These are phyloP conservation scores for Metschnikowia lachancei DNA, from an alignment of 805 yeast genomes.

Conservation along the genomic window DNA sequence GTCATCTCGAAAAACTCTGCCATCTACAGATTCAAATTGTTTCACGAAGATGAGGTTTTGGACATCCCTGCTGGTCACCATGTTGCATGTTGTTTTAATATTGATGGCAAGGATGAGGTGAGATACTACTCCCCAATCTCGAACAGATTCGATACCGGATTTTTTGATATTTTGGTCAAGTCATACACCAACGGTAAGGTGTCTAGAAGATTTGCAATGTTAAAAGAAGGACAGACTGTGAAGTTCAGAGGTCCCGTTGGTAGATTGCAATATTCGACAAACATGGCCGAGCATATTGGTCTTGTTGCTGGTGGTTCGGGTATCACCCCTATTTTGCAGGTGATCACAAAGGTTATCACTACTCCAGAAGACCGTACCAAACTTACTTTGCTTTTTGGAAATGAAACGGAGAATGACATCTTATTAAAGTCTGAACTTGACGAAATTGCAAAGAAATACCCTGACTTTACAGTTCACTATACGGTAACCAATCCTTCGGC, in stretches of 20 bases:
- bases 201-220: slow-evolving; percentile 61
- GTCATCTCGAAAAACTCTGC: slow-evolving; percentile 69
- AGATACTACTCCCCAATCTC: slow-evolving; percentile 79
- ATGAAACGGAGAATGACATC: slow-evolving; percentile 75
- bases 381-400: slow-evolving; percentile 64
- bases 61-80: slow-evolving; percentile 75
- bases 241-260: slow-evolving; percentile 81
- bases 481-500: slow-evolving; percentile 51
- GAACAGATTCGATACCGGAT: slow-evolving; percentile 65
- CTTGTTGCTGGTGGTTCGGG: slow-evolving; percentile 87
- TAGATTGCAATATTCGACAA: slow-evolving; percentile 54
- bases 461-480: slow-evolving; percentile 60
- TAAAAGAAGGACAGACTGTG: slow-evolving; percentile 63
- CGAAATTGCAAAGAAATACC: slow-evolving; percentile 61
- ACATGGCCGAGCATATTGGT: slow-evolving; percentile 61
- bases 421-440: slow-evolving; percentile 70
- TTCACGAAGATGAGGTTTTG: slow-evolving; percentile 57
- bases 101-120: slow-evolving; percentile 52
- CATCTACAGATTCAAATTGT: slow-evolving; percentile 67
- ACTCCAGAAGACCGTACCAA: slow-evolving; percentile 64
- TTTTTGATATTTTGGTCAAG: slow-evolving; percentile 73
- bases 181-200: slow-evolving; percentile 72
- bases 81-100: slow-evolving; percentile 54
- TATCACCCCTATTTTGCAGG: slow-evolving; percentile 85
- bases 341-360: slow-evolving; percentile 66